A percentile compares a stretch with the other conserved stretches of the same genome.
These are phyloP conservation scores for Starmerella khaoyaiensis DNA, from an alignment of 805 yeast species.

Conservation along the genomic window DNA sequence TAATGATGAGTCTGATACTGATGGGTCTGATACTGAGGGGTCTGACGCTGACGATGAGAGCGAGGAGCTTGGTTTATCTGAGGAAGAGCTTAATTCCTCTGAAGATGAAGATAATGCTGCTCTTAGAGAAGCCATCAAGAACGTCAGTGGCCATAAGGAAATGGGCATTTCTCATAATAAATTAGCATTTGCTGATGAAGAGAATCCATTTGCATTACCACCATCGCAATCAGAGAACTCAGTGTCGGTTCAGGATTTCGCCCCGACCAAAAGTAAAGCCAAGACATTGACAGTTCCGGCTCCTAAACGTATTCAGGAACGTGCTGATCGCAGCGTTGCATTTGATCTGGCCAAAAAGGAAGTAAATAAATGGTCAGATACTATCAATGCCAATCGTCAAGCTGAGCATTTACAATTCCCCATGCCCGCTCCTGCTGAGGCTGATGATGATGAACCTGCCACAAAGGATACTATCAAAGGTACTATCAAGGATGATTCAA, in stretches of 20 bases:
- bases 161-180: slow-evolving; percentile 12
- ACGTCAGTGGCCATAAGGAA: slow-evolving; percentile 19
- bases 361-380: slow-evolving; percentile 77
- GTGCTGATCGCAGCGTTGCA: slow-evolving; percentile 80
- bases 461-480: slow-evolving; percentile 30
- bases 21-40: not conserved
- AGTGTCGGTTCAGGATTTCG: slow-evolving; percentile 60
- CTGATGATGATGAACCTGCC: slow-evolving; percentile 26
- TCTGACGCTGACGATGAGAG: slow-evolving; percentile 4
- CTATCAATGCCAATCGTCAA: slow-evolving; percentile 60
- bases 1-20: not conserved
- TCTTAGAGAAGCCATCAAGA: slow-evolving; percentile 31
- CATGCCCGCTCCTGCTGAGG: slow-evolving; percentile 34
- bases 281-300: slow-evolving; percentile 63
- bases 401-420: slow-evolving; percentile 82
- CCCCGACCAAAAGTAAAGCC: slow-evolving; percentile 11
- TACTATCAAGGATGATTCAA: too few relatives aligned
- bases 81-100: slow-evolving; percentile 14
- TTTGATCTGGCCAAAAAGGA: slow-evolving; percentile 79
- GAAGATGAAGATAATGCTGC: slow-evolving; percentile 41
- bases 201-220: slow-evolving; percentile 26
- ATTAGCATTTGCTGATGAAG: slow-evolving; percentile 24
- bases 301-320: slow-evolving; percentile 72
- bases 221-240: slow-evolving; percentile 31
- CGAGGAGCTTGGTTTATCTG: slow-evolving; percentile 11